phyloP scores from a whole-genome alignment of 2,329 filamentous ascomycete genomes.

The Cladosporium sp. region DNA sequence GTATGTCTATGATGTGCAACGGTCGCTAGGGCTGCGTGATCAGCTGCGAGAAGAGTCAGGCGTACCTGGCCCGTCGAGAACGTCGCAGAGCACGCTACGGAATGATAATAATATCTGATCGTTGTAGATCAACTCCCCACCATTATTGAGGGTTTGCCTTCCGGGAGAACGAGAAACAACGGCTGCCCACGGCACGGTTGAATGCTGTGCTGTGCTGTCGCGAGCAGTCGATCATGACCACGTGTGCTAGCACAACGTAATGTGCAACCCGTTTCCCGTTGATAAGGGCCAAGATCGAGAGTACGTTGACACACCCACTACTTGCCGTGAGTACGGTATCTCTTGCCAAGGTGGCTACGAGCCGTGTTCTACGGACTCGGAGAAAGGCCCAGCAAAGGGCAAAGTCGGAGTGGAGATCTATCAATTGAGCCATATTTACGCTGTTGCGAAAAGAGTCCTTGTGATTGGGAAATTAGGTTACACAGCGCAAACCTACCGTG shows the following conservation, averaged over 20 bases:
- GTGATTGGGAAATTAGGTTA: not conserved
- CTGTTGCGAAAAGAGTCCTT: not conserved
- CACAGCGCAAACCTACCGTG: not conserved
- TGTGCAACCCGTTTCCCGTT: not conserved
- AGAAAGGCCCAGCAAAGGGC: not conserved
- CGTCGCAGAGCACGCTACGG: not conserved
- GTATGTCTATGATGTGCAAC: not conserved
- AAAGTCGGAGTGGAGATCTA: not conserved
- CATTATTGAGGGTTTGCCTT: not conserved
- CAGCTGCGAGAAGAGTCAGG: not conserved
- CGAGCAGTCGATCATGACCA: not conserved
- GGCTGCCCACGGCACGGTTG: not conserved
- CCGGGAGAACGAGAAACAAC: not conserved
- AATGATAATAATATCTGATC: not conserved
- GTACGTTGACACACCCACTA: conserved; percentile 1
- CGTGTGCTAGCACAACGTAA: not conserved
- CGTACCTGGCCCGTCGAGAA: not conserved
- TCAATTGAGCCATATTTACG: not conserved
- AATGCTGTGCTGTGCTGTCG: not conserved
- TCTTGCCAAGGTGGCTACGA: not conserved
- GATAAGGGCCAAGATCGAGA: not conserved
- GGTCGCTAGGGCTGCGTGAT: not conserved
- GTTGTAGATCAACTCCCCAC: not conserved
- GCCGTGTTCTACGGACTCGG: not conserved
- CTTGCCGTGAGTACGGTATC: not conserved